Percentiles rank a stretch among this genome's conserved stretches.
Evolutionary conservation across 768 basidiomycete genomes (phyloP).

Genomic region (Hortiboletus campestris): DNA sequence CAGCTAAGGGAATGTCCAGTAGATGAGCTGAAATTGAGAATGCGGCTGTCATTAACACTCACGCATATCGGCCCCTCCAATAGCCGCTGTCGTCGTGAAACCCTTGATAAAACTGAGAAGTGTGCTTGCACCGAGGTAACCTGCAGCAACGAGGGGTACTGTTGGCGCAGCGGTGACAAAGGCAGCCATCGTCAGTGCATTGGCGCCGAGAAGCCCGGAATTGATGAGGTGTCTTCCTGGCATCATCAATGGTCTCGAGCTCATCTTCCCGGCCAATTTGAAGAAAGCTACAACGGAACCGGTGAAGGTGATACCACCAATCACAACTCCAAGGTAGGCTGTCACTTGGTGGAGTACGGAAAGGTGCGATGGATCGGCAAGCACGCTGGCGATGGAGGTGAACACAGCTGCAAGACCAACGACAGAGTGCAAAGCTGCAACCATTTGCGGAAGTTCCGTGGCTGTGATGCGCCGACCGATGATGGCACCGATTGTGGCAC

Average conservation of each 20-base stretch:
- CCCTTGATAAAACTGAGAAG: constrained; percentile 82
- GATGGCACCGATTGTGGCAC: constrained; percentile 64
- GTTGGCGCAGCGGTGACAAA: constrained; percentile 70
- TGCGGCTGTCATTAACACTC: constrained; percentile 27
- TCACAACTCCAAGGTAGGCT: constrained; percentile 82
- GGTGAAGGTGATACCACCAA: constrained; percentile 88
- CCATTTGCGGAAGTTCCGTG: constrained; percentile 85
- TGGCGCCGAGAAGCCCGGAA: constrained; percentile 64
- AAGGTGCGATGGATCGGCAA: constrained; percentile 66
- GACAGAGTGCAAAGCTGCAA: constrained; percentile 80
- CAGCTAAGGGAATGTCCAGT: constrained; percentile 46
- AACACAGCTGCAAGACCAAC: constrained; percentile 88
- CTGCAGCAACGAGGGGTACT: constrained; percentile 73
- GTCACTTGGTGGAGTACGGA: constrained; percentile 76
- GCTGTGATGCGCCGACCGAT: constrained; percentile 83
- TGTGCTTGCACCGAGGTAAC: constrained; percentile 72
- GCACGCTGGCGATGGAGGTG: constrained; percentile 80
- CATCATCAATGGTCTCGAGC: constrained; percentile 66
- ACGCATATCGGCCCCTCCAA: constrained; percentile 95
- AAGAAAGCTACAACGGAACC: constrained; percentile 89
- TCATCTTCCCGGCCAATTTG: constrained; percentile 81
- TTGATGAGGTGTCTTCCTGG: constrained; percentile 82
- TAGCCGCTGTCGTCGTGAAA: constrained; percentile 85
- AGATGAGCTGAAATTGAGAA: constrained; percentile 3
- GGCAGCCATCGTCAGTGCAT: constrained; percentile 70